A percentile compares a stretch with the other conserved stretches of the same genome.
Evolutionary conservation across 164 flowering plant genomes (phyloP).

Genomic region (Chimonanthus praecox): DNA sequence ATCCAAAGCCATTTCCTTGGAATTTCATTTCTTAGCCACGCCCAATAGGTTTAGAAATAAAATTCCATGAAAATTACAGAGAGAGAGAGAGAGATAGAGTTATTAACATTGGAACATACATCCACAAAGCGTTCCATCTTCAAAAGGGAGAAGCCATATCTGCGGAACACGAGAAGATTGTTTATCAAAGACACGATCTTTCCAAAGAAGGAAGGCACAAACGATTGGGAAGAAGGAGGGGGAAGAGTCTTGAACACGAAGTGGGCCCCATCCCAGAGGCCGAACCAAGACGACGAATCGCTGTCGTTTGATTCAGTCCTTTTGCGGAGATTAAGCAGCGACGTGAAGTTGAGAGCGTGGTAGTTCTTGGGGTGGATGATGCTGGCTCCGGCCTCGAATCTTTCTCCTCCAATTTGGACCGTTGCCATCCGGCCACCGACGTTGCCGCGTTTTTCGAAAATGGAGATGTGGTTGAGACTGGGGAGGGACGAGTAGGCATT

Average conservation of each 20-base stretch:
- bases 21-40: too few relatives aligned
- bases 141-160: constrained; percentile 71
- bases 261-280: constrained; percentile 76
- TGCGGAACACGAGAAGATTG: constrained; percentile 33
- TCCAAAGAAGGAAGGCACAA: constrained; percentile 22
- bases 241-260: constrained; percentile 56
- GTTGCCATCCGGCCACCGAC: constrained; percentile 91
- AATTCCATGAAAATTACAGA: background rate
- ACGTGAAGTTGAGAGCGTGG: constrained; percentile 52
- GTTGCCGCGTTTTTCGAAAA: constrained; percentile 62
- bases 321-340: constrained; percentile 31
- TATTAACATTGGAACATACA: constrained; percentile 24
- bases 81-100: background rate
- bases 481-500: constrained; percentile 27
- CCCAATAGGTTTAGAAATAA: background rate
- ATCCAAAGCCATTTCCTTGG: too few relatives aligned
- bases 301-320: constrained; percentile 11
- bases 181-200: constrained; percentile 41
- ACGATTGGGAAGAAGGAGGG: constrained; percentile 7
- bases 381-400: constrained; percentile 91
- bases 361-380: constrained; percentile 85
- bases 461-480: constrained; percentile 23
- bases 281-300: constrained; percentile 28
- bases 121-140: constrained; percentile 62
- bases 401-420: constrained; percentile 52